Conservation (phyloP, 2,329 filamentous ascomycete species). For the Daldinia eschscholtzii region DNA sequence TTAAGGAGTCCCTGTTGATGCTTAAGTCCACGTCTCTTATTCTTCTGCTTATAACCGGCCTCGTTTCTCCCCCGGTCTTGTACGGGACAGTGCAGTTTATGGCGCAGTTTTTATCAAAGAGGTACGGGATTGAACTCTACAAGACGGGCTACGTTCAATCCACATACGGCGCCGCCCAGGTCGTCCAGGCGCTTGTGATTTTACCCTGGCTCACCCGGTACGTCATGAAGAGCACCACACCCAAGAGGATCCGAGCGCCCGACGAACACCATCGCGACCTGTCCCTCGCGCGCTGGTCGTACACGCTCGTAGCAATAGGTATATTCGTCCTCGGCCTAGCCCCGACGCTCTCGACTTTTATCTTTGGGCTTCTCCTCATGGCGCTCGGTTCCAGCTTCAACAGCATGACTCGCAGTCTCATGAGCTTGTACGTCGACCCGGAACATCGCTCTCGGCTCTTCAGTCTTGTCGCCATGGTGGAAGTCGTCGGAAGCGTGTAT, state of each 20-base stretch:
- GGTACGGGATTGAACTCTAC: conserved; percentile 49
- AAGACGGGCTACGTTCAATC: conserved; percentile 53
- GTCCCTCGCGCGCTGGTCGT: conserved; percentile 48
- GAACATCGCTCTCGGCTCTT: conserved; percentile 52
- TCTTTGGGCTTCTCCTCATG: conserved; percentile 50
- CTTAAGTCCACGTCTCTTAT: conserved; percentile 46
- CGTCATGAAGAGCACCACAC: conserved; percentile 43
- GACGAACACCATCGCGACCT: conserved; percentile 51
- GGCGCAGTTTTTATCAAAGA: conserved; percentile 52
- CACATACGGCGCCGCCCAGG: conserved; percentile 47
- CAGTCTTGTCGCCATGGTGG: conserved; percentile 51
- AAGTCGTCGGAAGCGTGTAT: conserved; percentile 50
- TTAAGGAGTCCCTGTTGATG: conserved; percentile 48
- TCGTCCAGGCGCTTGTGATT: conserved; percentile 48
- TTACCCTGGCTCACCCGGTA: conserved; percentile 47
- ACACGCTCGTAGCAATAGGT: conserved; percentile 44
- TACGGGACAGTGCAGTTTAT: conserved; percentile 46
- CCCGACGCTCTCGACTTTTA: conserved; percentile 46
- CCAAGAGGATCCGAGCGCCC: conserved; percentile 35
- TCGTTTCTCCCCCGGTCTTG: conserved; percentile 41
- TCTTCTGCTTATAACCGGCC: conserved; percentile 43
- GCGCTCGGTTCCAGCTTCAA: conserved; percentile 49
- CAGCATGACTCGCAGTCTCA: conserved; percentile 49
- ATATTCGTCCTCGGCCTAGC: conserved; percentile 47
- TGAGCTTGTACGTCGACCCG: conserved; percentile 51